Base-by-base conservation (phyloP, 768 basidiomycete species). In the Tulasnella sp. region DNA sequence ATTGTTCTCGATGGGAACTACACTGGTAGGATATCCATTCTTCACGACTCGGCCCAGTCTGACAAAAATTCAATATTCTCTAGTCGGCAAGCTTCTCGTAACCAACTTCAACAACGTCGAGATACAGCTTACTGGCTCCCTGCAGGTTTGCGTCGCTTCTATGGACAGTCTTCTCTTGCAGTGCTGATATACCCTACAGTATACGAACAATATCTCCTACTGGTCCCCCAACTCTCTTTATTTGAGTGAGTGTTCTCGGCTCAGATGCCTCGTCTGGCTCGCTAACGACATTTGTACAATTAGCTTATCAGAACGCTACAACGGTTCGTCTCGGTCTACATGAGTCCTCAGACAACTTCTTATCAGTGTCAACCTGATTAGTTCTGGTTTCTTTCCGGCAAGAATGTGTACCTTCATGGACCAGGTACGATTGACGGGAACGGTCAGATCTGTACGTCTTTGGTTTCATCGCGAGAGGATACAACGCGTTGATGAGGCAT, bases 351-450 rank as follows among this genome's bases (percentile, higher is more conserved):
- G 4, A 17, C 37, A 8, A 5, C 12, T 41, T 16, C 39, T 67
- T n/a, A n/a, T 22, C n/a, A 32, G 36, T 9, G 19, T 26, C 26
- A 26, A 29, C 29, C 26, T 29, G 0, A 14, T 26, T 29, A 67
- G 5, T 81, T 79, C 73, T 88, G 86, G 86, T 78, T 86, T 4
- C 77, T 87, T 2, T 85, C 86, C 35, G 86, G 86, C 5, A 78
- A 80, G 36, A 84, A 85, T 72, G 80, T 86, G 44, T 37, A 79
- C 8, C 76, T 86, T 26, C 83, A 84, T 70, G 88, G 89, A 7
- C 87, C 88, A 40, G 88, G 88, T 12, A 87, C 86, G 2, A 81
- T 90, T 19, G 87, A 89, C 76, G 89, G 88, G 19, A 83, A 84
- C 37, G 89, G 89, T 12, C 88, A 89, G 79, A 85, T 85, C 74